Percentiles rank a stretch among this genome's conserved stretches.
Conservation (phyloP, 1,139 yeast species). For the Debaryomycetaceae sp. region DNA sequence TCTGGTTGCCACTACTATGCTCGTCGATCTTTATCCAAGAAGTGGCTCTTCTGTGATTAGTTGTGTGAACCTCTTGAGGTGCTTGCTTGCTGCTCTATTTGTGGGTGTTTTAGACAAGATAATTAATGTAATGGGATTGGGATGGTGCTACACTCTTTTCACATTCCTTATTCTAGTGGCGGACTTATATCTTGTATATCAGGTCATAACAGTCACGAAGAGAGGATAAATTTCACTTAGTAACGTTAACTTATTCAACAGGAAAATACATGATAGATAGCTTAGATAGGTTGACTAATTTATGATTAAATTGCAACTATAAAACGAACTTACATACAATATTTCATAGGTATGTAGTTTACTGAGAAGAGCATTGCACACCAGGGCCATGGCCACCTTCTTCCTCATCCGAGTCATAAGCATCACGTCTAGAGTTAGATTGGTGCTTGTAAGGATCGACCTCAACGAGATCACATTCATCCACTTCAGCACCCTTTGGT, state of each 20-base stretch:
- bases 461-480: constrained; percentile 75
- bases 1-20: constrained; percentile 29
- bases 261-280: neutral
- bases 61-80: constrained; percentile 35
- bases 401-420: constrained; percentile 66
- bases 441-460: constrained; percentile 62
- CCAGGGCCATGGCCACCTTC: constrained; percentile 65
- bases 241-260: neutral
- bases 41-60: constrained; percentile 36
- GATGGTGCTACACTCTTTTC: constrained; percentile 37
- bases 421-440: constrained; percentile 43
- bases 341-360: constrained; percentile 12
- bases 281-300: no score
- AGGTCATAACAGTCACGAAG: no score
- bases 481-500: constrained; percentile 68
- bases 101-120: constrained; percentile 32
- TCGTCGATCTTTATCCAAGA: constrained; percentile 36
- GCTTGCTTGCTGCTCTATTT: constrained; percentile 33
- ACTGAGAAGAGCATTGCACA: constrained; percentile 88
- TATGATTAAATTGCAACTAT: neutral
- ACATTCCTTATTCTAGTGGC: constrained; percentile 24
- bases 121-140: constrained; percentile 26
- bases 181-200: constrained; percentile 17
- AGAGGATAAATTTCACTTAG: no score
- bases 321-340: neutral